phyloP scores from a whole-genome alignment of 768 basidiomycete genomes.

The Naganishia friedmannii region DNA sequence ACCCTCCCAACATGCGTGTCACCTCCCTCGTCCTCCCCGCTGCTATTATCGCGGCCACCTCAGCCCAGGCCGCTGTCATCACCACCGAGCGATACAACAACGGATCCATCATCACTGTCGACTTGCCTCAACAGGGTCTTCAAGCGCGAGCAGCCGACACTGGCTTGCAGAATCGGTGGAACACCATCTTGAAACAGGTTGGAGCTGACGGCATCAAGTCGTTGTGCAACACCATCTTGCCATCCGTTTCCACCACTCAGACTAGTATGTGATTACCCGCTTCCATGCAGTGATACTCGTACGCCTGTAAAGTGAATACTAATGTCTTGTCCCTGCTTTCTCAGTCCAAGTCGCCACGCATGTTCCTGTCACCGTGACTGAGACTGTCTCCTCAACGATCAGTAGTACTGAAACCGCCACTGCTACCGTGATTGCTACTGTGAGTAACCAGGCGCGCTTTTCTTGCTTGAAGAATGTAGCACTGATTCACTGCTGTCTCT shows the following conservation, averaged over 20 bases:
- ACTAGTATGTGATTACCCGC: background rate
- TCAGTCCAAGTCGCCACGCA: background rate
- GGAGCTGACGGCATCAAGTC: background rate
- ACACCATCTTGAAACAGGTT: background rate
- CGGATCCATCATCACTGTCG: background rate
- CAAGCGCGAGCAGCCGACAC: background rate
- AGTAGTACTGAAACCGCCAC: background rate
- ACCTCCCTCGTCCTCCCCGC: background rate
- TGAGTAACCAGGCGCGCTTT: background rate
- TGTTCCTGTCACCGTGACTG: background rate
- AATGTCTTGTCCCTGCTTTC: background rate
- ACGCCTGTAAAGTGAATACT: too few relatives aligned
- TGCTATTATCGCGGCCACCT: background rate
- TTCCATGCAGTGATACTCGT: too few relatives aligned
- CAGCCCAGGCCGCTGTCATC: background rate
- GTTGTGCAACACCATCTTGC: background rate
- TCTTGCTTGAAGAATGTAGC: background rate
- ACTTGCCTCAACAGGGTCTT: background rate
- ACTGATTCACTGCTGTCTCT: background rate
- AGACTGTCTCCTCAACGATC: background rate
- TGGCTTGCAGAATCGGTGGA: background rate
- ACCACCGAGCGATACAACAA: slow-evolving; percentile 6
- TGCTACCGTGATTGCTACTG: background rate
- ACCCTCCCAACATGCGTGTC: background rate
- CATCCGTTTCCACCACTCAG: background rate